Evolutionary conservation across 2,329 filamentous ascomycete species (phyloP), one percentile per base, ranked within the genome.

Genomic region (Pseudogymnoascus pannorum): DNA sequence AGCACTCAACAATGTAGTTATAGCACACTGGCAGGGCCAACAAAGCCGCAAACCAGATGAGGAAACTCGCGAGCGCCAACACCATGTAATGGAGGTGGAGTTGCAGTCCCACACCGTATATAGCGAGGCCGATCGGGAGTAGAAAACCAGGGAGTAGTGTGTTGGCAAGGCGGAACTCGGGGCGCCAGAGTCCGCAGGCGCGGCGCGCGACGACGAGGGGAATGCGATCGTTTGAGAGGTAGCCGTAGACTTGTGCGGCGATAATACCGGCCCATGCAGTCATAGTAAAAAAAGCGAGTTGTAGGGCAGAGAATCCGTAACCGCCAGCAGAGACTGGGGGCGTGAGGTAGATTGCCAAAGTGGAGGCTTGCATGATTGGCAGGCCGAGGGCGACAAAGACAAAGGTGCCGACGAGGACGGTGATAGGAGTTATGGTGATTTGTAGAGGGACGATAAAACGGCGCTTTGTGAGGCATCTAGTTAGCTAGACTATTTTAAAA

Each of bases 231-330:
- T 72, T 75, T n/a, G 76, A 65, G 26, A 72, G 68, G 60, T 73
- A 71, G 2, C 73, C 75, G 61, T 73, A 75, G 12, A 74, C 60
- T 5, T 74, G 68, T 1, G 73, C 73, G 24, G 72, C 58, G 14
- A 74, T 64, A 22, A 77, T 69, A 5, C 75, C 75, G 14, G 74
- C 67, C 77, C 76, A 79, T 62, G 74, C 70, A 16, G 70, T 68
- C 61, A 78, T 76, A 2, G 69, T 71, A 61, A 74, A 75, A 7
- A 70, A 71, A 1, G 75, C 75, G 29, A 74, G 77, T 60, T 76
- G 72, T 14, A 72, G 66, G 0, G 75, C 68, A 0, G 71, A 71
- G 64, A 78, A 78, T 12, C 75, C 75, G 65, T 78, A 79, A 1
- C 77, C 77, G 22, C 74, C 75, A 3, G 64, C 66, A 5, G 66